Conservation (phyloP, 2,329 filamentous ascomycete species). For the Hymenoscyphus fructigenus region DNA sequence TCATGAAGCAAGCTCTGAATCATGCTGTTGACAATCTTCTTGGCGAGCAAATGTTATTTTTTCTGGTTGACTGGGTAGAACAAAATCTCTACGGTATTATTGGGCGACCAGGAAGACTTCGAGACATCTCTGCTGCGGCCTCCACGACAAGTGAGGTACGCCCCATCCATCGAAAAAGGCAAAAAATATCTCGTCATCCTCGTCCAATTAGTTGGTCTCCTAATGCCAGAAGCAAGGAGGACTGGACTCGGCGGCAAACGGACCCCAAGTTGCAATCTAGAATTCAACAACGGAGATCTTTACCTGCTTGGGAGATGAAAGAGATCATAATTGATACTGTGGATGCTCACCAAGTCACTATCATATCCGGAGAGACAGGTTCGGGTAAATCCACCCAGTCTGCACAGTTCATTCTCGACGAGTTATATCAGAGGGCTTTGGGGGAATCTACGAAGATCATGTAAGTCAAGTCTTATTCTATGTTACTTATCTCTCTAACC, state of each 20-base stretch:
- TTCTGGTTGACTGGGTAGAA: constrained; percentile 88
- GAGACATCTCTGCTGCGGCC: constrained; percentile 79
- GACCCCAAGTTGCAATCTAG: constrained; percentile 69
- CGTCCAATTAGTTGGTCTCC: constrained; percentile 64
- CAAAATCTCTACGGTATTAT: constrained; percentile 80
- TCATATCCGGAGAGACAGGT: constrained; percentile 95
- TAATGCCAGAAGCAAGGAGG: constrained; percentile 58
- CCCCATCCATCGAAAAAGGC: constrained; percentile 27
- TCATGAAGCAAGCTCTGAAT: constrained; percentile 73
- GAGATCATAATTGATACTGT: constrained; percentile 77
- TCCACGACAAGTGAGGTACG: constrained; percentile 58
- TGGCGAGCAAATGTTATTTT: constrained; percentile 89
- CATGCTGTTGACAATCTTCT: constrained; percentile 69
- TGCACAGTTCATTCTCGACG: constrained; percentile 92
- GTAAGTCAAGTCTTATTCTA: constrained; percentile 17
- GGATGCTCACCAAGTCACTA: constrained; percentile 78
- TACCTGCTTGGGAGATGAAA: constrained; percentile 86
- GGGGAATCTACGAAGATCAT: constrained; percentile 84
- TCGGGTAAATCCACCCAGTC: constrained; percentile 97
- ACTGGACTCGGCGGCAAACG: constrained; percentile 69
- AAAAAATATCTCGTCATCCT: constrained; percentile 46
- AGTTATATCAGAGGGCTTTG: constrained; percentile 74
- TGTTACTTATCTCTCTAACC: constrained; percentile 9
- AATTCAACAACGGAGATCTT: constrained; percentile 65
- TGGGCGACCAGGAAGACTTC: constrained; percentile 76